Evolutionary conservation across 148 eudicot genomes (phyloP).

Genomic region (Vaccinium vitisidaea): DNA sequence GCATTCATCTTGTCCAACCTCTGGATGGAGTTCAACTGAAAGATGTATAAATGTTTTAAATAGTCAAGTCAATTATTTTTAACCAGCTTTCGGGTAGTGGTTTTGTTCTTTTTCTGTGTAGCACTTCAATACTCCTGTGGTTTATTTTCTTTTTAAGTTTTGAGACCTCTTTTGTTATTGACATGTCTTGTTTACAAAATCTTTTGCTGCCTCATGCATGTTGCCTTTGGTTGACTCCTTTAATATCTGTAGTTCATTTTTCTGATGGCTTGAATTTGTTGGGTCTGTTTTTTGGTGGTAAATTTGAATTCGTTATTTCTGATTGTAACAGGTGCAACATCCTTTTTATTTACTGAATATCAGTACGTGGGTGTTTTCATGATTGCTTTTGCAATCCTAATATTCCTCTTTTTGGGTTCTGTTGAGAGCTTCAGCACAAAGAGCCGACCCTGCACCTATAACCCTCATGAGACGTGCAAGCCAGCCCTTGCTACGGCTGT

Average conservation of each 20-base stretch:
- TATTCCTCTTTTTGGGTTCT: conserved; percentile 61
- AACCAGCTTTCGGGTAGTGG: not conserved
- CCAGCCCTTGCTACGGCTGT: conserved; percentile 61
- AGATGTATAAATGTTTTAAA: not conserved
- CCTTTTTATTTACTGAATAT: conserved; percentile 56
- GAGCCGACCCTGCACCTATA: conserved; percentile 45
- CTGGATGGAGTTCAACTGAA: not conserved
- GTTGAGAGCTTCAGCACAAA: conserved; percentile 62
- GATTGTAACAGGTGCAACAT: conserved; percentile 54
- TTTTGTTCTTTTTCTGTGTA: not conserved
- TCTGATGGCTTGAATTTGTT: not conserved
- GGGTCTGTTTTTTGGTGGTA: not conserved
- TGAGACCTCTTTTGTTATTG: not conserved
- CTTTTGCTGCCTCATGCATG: not conserved
- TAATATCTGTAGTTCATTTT: not conserved
- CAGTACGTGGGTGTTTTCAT: conserved; percentile 59
- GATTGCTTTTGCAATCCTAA: conserved; percentile 51
- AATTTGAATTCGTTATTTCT: not conserved
- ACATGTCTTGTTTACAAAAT: not conserved
- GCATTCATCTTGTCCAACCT: not conserved
- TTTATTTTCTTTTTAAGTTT: too few species aligned
- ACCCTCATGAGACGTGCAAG: conserved; percentile 39
- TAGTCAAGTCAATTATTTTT: not conserved
- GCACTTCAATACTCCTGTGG: not conserved
- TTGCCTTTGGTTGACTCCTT: not conserved